Evolutionary conservation across 2,329 filamentous ascomycete species (phyloP).

Genomic region (Camillea tinctor): DNA sequence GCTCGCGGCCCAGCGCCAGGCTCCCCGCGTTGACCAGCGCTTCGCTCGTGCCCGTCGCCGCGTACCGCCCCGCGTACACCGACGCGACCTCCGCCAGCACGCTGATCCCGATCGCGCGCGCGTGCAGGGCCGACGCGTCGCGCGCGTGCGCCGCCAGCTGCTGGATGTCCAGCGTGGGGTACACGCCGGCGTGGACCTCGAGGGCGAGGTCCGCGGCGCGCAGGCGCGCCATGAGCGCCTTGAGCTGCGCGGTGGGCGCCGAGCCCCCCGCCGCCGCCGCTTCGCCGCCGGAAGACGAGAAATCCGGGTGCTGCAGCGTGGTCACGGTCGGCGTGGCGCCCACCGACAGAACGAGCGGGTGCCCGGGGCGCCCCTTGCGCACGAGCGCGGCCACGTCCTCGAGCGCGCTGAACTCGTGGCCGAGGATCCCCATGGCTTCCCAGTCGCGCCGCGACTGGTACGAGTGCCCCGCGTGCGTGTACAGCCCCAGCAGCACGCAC

Average conservation of each 20-base stretch:
- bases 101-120: slow-evolving; percentile 61
- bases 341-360: slow-evolving; percentile 58
- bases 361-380: slow-evolving; percentile 29
- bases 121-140: slow-evolving; percentile 41
- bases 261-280: slow-evolving; percentile 20
- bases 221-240: slow-evolving; percentile 38
- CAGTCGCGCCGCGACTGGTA: slow-evolving; percentile 58
- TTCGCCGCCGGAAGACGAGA: slow-evolving; percentile 20
- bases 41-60: slow-evolving; percentile 48
- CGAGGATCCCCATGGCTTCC: slow-evolving; percentile 57
- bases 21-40: slow-evolving; percentile 67
- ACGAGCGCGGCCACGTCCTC: slow-evolving; percentile 21
- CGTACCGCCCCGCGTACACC: slow-evolving; percentile 60
- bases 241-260: slow-evolving; percentile 32
- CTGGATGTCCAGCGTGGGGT: slow-evolving; percentile 74
- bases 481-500: slow-evolving; percentile 60
- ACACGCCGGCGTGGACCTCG: slow-evolving; percentile 76
- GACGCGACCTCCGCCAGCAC: slow-evolving; percentile 72
- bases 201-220: slow-evolving; percentile 45
- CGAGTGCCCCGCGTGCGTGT: slow-evolving; percentile 71
- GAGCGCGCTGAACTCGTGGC: slow-evolving; percentile 24
- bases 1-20: slow-evolving; percentile 70
- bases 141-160: slow-evolving; percentile 70
- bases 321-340: slow-evolving; percentile 76
- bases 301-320: slow-evolving; percentile 56